Base-by-base conservation (phyloP, 163 green algal species). In the Prototheca wickerhamii region DNA sequence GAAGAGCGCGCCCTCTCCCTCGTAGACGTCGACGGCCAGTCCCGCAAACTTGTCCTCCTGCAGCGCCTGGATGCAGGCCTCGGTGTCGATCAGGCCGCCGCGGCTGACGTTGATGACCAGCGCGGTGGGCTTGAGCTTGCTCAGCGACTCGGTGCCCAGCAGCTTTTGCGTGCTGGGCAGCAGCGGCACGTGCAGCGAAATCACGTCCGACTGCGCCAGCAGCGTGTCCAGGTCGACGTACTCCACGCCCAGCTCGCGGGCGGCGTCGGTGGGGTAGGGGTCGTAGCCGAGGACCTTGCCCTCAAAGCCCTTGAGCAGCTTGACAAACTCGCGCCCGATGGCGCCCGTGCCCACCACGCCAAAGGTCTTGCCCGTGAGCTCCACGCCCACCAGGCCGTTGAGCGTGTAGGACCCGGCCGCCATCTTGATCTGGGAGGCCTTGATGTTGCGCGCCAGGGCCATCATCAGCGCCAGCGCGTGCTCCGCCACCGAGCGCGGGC, bases 61-160 rank as follows among this genome's bases (percentile, higher is more conserved):
- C 61, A 95, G 66, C 18, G 71, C 78, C 0, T 82, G 49, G 12
- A 89, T 53, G 54, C 90, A 61, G 4, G 87, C 85, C 3, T 78
- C 64, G 12, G 69, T 90, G 67, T 95, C 79, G 17, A 94, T 76
- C 21, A 93, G 78, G 4, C 85, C 89, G 29, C 87, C 89, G 3
- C 90, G 73, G 28, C 52, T 76, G 4, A 86, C 81, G 73, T 96
- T 96, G 58, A 96, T 81, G 21, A 96, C 56, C 43, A 94, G 81
- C 4, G 57, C 65, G 25, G 78, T 76, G 3, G 54, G 42, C 65
- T 91, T 89, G 76, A 96, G 84, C 37, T 61, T 69, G 12, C 44
- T 25, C 55, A 93, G 70, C 25, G 67, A 21, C 50, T 67, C 58
- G 4, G 28, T 20, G 25, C 58, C 52, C 58, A 72, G 63, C 50